Evolutionary conservation across 805 yeast species (phyloP).

Genomic region (Diddensiella transvaalensis): DNA sequence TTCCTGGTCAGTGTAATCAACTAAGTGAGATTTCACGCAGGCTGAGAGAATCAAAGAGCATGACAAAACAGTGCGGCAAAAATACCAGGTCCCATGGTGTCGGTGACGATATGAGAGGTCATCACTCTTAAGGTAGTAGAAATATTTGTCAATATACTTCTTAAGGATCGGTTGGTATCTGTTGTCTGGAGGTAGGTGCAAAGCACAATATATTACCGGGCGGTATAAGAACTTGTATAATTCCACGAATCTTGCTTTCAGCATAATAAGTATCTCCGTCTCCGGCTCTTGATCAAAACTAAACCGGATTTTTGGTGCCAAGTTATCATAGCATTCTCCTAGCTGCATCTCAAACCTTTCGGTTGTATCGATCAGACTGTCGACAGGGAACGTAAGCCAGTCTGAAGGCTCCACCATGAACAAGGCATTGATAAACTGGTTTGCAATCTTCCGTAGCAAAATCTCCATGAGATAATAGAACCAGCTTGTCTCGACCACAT

Average conservation of each 20-base stretch:
- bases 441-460: slow-evolving; percentile 13
- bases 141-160: slow-evolving; percentile 16
- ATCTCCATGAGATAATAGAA: slow-evolving; percentile 19
- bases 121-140: slow-evolving; percentile 13
- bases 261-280: slow-evolving; percentile 12
- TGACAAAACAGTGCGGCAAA: slow-evolving; percentile 14
- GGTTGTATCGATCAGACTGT: slow-evolving; percentile 13
- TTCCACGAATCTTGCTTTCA: slow-evolving; percentile 17
- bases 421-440: slow-evolving; percentile 15
- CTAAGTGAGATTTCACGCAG: slow-evolving; percentile 16
- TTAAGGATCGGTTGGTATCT: slow-evolving; percentile 10
- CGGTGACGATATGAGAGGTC: slow-evolving; percentile 15
- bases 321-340: slow-evolving; percentile 17
- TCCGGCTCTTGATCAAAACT: slow-evolving; percentile 14
- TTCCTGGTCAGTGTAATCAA: slow-evolving; percentile 2
- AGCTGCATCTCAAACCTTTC: slow-evolving; percentile 16
- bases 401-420: slow-evolving; percentile 13
- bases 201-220: slow-evolving; percentile 18
- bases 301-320: slow-evolving; percentile 18
- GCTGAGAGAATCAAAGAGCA: slow-evolving; percentile 15
- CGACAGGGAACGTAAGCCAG: slow-evolving; percentile 14
- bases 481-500: slow-evolving; percentile 19
- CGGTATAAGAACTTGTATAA: slow-evolving; percentile 18
- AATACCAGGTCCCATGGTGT: slow-evolving; percentile 21
- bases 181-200: slow-evolving; percentile 12